These are phyloP conservation scores for Cardamine resedifolia DNA, from an alignment of 345 rosid genomes.

Conservation along the genomic window DNA sequence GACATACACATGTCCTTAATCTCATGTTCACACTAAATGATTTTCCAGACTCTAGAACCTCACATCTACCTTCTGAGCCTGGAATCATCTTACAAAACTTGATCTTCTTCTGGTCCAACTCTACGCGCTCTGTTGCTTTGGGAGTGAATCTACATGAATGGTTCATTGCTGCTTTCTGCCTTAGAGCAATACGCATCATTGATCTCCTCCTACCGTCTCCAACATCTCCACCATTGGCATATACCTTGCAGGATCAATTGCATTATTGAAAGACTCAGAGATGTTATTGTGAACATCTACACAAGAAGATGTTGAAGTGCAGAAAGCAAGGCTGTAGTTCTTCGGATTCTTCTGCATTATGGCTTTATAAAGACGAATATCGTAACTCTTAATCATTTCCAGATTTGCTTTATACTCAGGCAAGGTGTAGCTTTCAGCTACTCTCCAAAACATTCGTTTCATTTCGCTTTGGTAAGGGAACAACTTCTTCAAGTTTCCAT, in stretches of 20 bases:
- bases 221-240: background rate
- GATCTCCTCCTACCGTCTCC: background rate
- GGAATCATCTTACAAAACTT: background rate
- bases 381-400: background rate
- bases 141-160: background rate
- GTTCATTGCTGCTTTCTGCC: background rate
- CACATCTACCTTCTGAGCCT: background rate
- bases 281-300: background rate
- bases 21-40: background rate
- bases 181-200: background rate
- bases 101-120: background rate
- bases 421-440: background rate
- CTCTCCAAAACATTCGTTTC: background rate
- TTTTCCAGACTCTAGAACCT: background rate
- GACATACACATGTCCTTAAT: background rate
- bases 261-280: background rate
- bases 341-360: background rate
- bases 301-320: background rate
- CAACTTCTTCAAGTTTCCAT: background rate
- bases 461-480: background rate
- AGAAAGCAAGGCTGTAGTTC: background rate
- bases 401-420: background rate
- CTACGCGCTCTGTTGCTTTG: background rate
- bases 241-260: background rate
- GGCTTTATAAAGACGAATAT: background rate